These are phyloP conservation scores for Helminthosporium solani DNA, from an alignment of 2,329 filamentous ascomycete species.

Conservation along the genomic window DNA sequence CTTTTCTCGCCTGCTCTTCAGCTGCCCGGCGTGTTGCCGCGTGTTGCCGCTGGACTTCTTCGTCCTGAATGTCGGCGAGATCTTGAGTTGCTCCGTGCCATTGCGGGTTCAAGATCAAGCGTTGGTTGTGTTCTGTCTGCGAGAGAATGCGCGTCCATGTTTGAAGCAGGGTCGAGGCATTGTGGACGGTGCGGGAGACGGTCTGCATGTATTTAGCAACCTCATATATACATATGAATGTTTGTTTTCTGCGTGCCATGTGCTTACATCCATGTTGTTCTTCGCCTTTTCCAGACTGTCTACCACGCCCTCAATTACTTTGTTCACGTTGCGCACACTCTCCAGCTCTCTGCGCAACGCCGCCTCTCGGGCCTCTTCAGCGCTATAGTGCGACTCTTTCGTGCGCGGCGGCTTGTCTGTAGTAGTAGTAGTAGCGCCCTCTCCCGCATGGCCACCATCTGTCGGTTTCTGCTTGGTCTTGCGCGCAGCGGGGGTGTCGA, in stretches of 20 bases:
- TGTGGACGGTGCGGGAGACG: conserved; percentile 80
- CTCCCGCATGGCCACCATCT: conserved; percentile 36
- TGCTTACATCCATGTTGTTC: conserved; percentile 71
- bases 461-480: conserved; percentile 41
- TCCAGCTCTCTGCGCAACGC: conserved; percentile 77
- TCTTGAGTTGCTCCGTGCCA: conserved; percentile 92
- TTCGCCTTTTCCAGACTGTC: conserved; percentile 70
- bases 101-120: conserved; percentile 79
- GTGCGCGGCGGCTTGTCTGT: conserved; percentile 44
- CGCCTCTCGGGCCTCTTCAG: conserved; percentile 69
- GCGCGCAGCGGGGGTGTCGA: conserved; percentile 54
- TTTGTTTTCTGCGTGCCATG: background rate
- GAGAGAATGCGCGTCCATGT: conserved; percentile 96
- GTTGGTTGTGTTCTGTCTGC: conserved; percentile 96
- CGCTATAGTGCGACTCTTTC: conserved; percentile 58
- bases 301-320: conserved; percentile 77
- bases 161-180: conserved; percentile 84
- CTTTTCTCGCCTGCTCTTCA: conserved; percentile 76
- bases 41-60: conserved; percentile 70
- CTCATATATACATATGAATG: background rate
- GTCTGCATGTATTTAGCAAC: conserved; percentile 54
- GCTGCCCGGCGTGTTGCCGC: conserved; percentile 73
- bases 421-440: conserved; percentile 43
- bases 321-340: conserved; percentile 81
- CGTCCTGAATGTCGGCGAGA: conserved; percentile 80